phyloP scores from a whole-genome alignment of 768 basidiomycete species.

The Hypholoma fasciculare region DNA sequence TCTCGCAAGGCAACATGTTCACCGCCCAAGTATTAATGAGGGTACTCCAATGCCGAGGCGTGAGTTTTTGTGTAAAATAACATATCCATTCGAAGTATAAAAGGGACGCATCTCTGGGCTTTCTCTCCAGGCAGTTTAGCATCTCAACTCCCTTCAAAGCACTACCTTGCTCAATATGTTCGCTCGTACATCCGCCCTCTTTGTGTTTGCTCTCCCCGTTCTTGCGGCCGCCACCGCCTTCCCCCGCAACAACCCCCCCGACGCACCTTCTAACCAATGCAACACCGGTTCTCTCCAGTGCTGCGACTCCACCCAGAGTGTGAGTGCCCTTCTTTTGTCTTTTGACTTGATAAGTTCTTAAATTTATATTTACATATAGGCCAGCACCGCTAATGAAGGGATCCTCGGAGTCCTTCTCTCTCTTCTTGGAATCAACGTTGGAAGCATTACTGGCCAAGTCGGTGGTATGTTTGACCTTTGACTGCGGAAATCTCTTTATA shows the following conservation, averaged over 20 bases:
- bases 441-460: constrained; percentile 16
- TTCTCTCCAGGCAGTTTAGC: neutral
- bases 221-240: constrained; percentile 21
- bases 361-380: constrained; percentile 6
- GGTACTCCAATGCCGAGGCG: neutral
- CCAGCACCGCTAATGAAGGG: constrained; percentile 4
- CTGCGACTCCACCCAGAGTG: constrained; percentile 22
- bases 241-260: constrained; percentile 9
- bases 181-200: constrained; percentile 14
- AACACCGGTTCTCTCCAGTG: constrained; percentile 29
- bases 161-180: constrained; percentile 17
- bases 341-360: neutral
- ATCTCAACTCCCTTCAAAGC: neutral
- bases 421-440: constrained; percentile 26
- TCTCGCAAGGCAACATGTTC: too few species aligned
- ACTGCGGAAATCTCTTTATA: neutral
- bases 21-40: too few species aligned
- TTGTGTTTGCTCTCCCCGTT: constrained; percentile 22
- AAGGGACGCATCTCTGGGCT: neutral
- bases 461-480: constrained; percentile 11
- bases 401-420: constrained; percentile 17
- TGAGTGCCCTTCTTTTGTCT: constrained; percentile 2
- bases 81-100: neutral
- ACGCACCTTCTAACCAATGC: constrained; percentile 19
- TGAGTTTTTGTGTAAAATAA: neutral